A percentile compares a stretch with the other conserved stretches of the same genome.
Conservation (phyloP, 148 eudicot species). For the Chenopodium formosanum region DNA sequence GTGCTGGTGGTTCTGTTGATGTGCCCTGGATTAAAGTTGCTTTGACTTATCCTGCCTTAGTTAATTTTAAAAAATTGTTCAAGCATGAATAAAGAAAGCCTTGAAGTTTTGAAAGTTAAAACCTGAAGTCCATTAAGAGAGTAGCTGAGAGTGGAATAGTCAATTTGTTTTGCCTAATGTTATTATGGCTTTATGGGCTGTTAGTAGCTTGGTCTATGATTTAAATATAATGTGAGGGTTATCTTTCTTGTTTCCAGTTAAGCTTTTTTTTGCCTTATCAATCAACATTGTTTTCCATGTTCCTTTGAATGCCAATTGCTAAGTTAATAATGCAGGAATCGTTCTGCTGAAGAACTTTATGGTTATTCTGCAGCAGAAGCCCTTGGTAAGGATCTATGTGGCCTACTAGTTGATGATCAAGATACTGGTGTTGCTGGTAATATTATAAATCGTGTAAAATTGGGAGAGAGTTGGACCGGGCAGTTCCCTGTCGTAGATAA, state of each 20-base stretch:
- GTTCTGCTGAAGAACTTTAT: constrained; percentile 71
- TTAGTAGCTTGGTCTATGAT: not conserved
- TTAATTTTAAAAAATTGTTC: not conserved
- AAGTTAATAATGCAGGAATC: constrained; percentile 67
- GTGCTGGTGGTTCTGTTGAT: not conserved
- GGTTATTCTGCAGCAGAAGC: constrained; percentile 85
- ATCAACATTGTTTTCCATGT: not conserved
- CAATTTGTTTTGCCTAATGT: not conserved
- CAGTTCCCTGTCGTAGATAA: constrained; percentile 70
- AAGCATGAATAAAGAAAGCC: not conserved
- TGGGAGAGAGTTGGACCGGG: constrained; percentile 89
- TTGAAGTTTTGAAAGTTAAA: not conserved
- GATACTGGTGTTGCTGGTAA: constrained; percentile 47
- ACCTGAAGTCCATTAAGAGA: no score
- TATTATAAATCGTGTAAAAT: constrained; percentile 45
- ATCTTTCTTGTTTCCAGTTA: not conserved
- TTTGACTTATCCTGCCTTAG: not conserved
- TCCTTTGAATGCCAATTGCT: constrained; percentile 25
- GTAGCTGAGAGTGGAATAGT: not conserved
- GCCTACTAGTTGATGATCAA: constrained; percentile 46
- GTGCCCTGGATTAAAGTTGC: not conserved
- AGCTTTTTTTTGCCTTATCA: not conserved
- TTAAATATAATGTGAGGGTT: not conserved
- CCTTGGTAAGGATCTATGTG: constrained; percentile 53
- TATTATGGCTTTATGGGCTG: not conserved